phyloP scores from a whole-genome alignment of 371 early-diverging fungal species.

The Batrachochytrium dendrobatidis region DNA sequence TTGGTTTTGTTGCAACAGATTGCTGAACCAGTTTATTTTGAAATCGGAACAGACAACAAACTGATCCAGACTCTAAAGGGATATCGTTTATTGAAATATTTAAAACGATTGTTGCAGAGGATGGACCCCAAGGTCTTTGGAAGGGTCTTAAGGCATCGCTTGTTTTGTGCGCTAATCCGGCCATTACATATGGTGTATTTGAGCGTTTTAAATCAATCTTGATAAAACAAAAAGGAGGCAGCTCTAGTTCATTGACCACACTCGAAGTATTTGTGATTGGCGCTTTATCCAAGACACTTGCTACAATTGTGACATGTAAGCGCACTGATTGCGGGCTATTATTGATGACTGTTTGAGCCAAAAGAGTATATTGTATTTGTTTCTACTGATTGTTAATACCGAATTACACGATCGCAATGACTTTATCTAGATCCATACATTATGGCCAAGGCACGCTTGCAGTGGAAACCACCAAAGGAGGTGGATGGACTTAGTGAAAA shows the following conservation, averaged over 20 bases:
- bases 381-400: background rate
- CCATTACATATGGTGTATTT: slow-evolving; percentile 95
- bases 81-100: slow-evolving; percentile 46
- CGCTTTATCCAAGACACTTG: slow-evolving; percentile 86
- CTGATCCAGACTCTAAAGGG: slow-evolving; percentile 22
- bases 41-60: slow-evolving; percentile 37
- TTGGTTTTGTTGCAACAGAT: no score
- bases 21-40: no score
- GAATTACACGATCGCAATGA: slow-evolving; percentile 18
- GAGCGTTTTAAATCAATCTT: slow-evolving; percentile 70
- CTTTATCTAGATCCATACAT: slow-evolving; percentile 89
- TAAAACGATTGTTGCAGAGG: slow-evolving; percentile 63
- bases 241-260: slow-evolving; percentile 44
- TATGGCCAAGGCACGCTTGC: slow-evolving; percentile 90
- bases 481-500: slow-evolving; percentile 41
- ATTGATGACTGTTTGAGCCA: background rate
- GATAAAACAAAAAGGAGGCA: slow-evolving; percentile 12
- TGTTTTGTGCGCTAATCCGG: slow-evolving; percentile 87
- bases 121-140: slow-evolving; percentile 70
- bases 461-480: slow-evolving; percentile 77
- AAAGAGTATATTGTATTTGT: background rate
- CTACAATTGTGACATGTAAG: slow-evolving; percentile 54
- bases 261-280: slow-evolving; percentile 81
- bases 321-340: background rate
- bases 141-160: slow-evolving; percentile 69